These are phyloP conservation scores for Lactuca saligna DNA, from an alignment of 129 eudicot species.

Conservation along the genomic window DNA sequence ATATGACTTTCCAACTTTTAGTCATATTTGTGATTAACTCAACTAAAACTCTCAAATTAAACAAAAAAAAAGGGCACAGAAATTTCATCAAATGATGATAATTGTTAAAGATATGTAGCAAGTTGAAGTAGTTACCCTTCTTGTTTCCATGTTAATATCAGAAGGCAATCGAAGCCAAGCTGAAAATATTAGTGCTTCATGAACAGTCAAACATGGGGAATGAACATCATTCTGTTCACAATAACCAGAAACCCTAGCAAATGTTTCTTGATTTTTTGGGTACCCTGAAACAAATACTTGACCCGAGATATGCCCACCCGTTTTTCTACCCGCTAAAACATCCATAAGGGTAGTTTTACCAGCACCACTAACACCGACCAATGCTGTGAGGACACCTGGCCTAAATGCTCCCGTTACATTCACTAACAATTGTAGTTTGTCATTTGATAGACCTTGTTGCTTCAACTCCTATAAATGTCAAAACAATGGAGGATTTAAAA, in stretches of 20 bases:
- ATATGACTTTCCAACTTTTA: no score
- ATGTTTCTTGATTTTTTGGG: constrained; percentile 88
- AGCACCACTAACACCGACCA: constrained; percentile 98
- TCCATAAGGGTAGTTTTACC: constrained; percentile 99
- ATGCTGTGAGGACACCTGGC: constrained; percentile 94
- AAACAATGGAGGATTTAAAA: not conserved
- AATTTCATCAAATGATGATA: no score
- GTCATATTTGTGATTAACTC: no score
- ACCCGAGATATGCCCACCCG: constrained; percentile 82
- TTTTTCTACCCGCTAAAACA: constrained; percentile 96
- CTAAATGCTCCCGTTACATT: constrained; percentile 81
- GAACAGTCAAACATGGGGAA: constrained; percentile 84
- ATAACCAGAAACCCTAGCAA: constrained; percentile 90
- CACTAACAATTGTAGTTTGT: constrained; percentile 67
- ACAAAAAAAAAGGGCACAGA: no score
- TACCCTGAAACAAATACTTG: constrained; percentile 71
- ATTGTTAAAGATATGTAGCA: no score
- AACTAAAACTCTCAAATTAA: no score
- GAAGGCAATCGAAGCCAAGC: constrained; percentile 93
- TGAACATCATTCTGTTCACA: constrained; percentile 94
- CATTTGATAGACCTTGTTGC: constrained; percentile 55
- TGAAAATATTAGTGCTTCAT: constrained; percentile 76
- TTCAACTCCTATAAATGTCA: constrained; percentile 56
- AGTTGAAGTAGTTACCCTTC: no score
- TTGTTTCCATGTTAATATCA: constrained; percentile 50